Base-by-base conservation (phyloP, 1,139 yeast species). In the Taphrina deformans region DNA sequence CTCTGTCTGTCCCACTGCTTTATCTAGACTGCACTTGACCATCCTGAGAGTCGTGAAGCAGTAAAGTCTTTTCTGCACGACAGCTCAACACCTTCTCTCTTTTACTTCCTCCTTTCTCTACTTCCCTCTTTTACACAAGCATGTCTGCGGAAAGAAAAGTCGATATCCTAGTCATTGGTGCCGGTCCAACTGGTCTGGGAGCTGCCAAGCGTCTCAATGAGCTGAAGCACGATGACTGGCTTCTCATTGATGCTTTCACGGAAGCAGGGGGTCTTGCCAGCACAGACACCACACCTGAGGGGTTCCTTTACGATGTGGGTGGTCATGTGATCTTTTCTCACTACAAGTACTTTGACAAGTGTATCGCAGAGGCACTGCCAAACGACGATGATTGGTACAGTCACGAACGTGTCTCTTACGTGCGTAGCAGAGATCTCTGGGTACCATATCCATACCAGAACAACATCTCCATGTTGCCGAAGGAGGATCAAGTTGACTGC, bases 381-480 rank as follows among this genome's bases (percentile, higher is more conserved):
- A 62, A 62, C 21, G 65, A 55, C 38, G 51, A 55, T 3, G 68
- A 66, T 52, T 66, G 68, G 68, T 63, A 58, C 26, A 63, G 67
- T 16, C 68, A 66, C 55, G 65, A 66, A 48, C 59, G 68, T 5
- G 67, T 66, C 46, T 66, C 66, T 12, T 66, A 66, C 35, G 68
- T 66, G 16, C 65, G 68, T 6, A 44, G 65, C 31, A 61, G 62
- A 26, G 68, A 61, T 14, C 38, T 62, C 31, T 66, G 68, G 68
- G 68, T 66, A 27, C 68, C 68, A 21, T 66, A 66, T 24, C 68
- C 68, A n/a, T 66, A 66, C 48, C 68, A 66, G 59, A 66, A 66
- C 65, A 66, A 66, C 50, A 66, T 66, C 41, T 63, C 65, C 21
- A 65, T 66, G 40, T 55, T 66, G 14, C 68, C 68, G 18, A 61